Conservation (phyloP, 2,329 filamentous ascomycete genomes). For the Aspergillus carbonarius region DNA sequence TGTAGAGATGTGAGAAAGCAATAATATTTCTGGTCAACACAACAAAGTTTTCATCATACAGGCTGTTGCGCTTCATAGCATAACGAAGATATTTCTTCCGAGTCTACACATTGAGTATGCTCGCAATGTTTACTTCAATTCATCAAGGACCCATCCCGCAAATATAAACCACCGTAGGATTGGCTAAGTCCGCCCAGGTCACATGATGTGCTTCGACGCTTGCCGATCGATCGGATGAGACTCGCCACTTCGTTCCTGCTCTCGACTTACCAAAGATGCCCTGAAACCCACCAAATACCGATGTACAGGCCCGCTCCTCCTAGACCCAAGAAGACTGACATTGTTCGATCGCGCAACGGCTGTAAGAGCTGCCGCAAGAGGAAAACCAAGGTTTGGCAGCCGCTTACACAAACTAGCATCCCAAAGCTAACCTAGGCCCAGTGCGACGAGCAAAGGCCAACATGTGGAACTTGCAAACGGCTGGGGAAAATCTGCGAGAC, state of each 20-base stretch:
- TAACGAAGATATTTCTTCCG: conserved; percentile 57
- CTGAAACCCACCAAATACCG: too few species aligned
- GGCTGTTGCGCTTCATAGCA: not conserved
- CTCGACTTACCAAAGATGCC: too few species aligned
- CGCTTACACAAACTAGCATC: too few species aligned
- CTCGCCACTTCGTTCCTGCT: too few species aligned
- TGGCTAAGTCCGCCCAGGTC: too few species aligned
- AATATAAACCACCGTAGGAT: too few species aligned
- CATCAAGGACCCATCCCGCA: too few species aligned
- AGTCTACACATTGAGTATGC: conserved; percentile 52
- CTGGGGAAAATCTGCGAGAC: conserved; percentile 19
- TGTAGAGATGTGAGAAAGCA: too few species aligned
- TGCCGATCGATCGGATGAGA: too few species aligned
- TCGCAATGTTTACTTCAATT: conserved; percentile 52
- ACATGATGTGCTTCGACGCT: too few species aligned
- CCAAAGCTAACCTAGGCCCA: too few species aligned
- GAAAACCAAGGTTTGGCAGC: conserved; percentile 10
- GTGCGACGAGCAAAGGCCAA: conserved; percentile 26
- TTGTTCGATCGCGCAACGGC: conserved; percentile 21
- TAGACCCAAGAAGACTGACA: conserved; percentile 20
- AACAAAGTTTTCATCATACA: not conserved
- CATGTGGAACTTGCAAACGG: conserved; percentile 25
- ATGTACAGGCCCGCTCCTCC: conserved; percentile 21
- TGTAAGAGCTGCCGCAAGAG: conserved; percentile 20
- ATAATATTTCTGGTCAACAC: too few species aligned